phyloP scores from a whole-genome alignment of 345 rosid species.

The Citrus cavaleriei region DNA sequence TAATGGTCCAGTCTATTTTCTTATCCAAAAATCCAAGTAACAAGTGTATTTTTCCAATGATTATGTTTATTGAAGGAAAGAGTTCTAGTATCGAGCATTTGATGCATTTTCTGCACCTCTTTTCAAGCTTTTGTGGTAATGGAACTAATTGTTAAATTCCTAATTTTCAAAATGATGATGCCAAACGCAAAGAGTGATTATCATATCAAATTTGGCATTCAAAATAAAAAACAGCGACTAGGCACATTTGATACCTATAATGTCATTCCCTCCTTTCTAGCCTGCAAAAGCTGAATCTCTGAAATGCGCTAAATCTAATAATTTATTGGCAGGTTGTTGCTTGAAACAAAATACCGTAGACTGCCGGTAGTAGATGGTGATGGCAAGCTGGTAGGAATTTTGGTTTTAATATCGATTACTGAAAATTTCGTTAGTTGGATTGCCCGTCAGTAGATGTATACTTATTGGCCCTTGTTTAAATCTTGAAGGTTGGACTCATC shows the following conservation, averaged over 20 bases:
- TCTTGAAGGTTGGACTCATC: constrained; percentile 68
- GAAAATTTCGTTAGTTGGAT: neutral
- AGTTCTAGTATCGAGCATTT: neutral
- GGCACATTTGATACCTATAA: neutral
- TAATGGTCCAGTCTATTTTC: neutral
- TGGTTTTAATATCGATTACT: neutral
- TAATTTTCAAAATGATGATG: neutral
- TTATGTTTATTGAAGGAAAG: neutral
- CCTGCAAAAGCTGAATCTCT: neutral
- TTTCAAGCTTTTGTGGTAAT: neutral
- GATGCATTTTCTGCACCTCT: neutral
- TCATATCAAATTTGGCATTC: neutral
- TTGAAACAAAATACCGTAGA: constrained; percentile 82
- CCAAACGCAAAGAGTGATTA: neutral
- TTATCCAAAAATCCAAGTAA: neutral
- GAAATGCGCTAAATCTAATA: neutral
- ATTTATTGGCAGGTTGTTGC: constrained; percentile 58
- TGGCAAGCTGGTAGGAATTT: constrained; percentile 68
- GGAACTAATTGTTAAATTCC: constrained; percentile 1
- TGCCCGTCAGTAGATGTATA: neutral
- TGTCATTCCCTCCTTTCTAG: neutral
- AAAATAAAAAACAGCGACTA: neutral
- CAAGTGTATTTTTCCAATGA: neutral
- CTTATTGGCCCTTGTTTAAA: constrained; percentile 13
- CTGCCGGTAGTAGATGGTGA: constrained; percentile 75